Evolutionary conservation across 108 stramenopile species (phyloP), one percentile per base, ranked within the genome.

Genomic region (Epithemia pelagica): DNA sequence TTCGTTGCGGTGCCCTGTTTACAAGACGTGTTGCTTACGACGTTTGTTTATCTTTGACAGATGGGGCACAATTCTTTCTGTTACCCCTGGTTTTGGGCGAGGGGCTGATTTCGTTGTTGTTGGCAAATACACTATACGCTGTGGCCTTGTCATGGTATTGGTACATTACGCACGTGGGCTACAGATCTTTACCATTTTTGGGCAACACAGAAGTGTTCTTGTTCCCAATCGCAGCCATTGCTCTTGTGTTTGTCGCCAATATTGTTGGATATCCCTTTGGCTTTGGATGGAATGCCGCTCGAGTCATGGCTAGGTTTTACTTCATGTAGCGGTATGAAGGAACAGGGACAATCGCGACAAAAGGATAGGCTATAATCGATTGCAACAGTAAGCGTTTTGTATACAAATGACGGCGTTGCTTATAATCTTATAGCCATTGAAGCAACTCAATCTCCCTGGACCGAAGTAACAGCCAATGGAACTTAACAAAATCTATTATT

Each of bases 131-230:
- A 10, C 71, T 99, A 24, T 99, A 95, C 75, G 91, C 95, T 15
- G 77, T 74, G 0, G 95, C 94, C 21, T 92, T 97, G 64, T 67
- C 79, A 32, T 92, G 85, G 79, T 99, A 99, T 69, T 96, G 89
- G 77, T 99, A 99, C 69, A 86, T 98, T 64, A 98, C 97, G 0
- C 96, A 98, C 85, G 80, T 98, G 65, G 97, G 97, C 28, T 97
- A 95, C 67, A 71, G 96, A 68, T 81, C 95, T 28, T 79, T 97
- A 25, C 96, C 96, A 18, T 96, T 96, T 65, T 74, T 98, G 59
- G 82, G 80, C 37, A 93, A 93, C 64, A 98, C 96, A 0, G 95
- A 98, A 86, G 91, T 93, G 19, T 97, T 96, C 68, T 76, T 97
- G 27, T 98, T 96, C 71, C 97, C 97, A 25, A 86, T 95, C 73